Percentiles rank a stretch among this genome's conserved stretches.
Conservation (phyloP, 108 stramenopile genomes). For the Stephanodiscus minutulus region DNA sequence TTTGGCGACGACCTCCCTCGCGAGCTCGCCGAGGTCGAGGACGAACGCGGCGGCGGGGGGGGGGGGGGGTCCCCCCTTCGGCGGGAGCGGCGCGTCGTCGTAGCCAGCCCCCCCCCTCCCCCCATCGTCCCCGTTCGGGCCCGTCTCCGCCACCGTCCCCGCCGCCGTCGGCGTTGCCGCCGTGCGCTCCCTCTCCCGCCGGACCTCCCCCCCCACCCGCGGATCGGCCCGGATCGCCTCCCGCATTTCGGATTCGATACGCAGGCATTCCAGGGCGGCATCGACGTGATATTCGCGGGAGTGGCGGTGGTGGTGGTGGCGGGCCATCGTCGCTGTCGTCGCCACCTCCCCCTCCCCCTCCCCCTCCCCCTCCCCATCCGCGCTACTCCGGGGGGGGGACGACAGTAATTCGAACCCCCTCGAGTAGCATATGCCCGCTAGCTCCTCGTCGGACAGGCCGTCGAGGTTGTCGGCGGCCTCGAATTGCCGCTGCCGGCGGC, state of each 20-base stretch:
- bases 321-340: too few species aligned
- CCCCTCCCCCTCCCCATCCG: too few species aligned
- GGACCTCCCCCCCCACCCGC: conserved; percentile 69
- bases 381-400: too few species aligned
- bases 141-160: too few species aligned
- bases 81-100: too few species aligned
- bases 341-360: too few species aligned
- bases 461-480: conserved; percentile 45
- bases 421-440: conserved; percentile 71
- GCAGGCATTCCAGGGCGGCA: conserved; percentile 80
- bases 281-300: conserved; percentile 68
- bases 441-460: conserved; percentile 64
- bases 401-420: conserved; percentile 78
- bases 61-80: too few species aligned
- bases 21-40: conserved; percentile 33
- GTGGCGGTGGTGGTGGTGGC: conserved; percentile 38
- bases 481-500: too few species aligned
- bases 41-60: background rate
- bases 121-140: too few species aligned
- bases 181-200: conserved; percentile 73
- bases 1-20: conserved; percentile 31
- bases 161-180: background rate
- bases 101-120: too few species aligned
- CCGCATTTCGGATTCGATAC: conserved; percentile 78
- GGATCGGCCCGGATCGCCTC: conserved; percentile 72